A percentile compares a stretch with the other conserved stretches of the same genome.
Conservation (phyloP, 345 rosid species). For the Pistacia vera region DNA sequence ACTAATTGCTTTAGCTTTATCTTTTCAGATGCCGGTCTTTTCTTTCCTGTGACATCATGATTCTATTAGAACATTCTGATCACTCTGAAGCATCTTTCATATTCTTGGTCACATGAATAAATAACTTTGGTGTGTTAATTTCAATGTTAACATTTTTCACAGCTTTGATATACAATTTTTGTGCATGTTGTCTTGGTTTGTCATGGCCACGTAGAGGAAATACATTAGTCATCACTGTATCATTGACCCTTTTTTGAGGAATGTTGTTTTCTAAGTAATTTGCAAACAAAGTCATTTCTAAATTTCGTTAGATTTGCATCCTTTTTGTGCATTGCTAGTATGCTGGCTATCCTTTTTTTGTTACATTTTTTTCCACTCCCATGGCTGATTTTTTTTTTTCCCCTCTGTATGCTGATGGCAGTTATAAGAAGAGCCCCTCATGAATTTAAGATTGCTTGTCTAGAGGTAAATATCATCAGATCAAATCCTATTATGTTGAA, state of each 20-base stretch:
- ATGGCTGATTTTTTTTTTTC: constrained; percentile 16
- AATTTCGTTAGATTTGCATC: background rate
- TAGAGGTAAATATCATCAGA: constrained; percentile 57
- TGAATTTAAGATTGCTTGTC: constrained; percentile 92
- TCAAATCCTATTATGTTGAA: background rate
- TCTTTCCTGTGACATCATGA: background rate
- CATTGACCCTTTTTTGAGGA: background rate
- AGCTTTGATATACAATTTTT: background rate
- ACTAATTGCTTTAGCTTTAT: constrained; percentile 1
- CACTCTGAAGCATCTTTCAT: constrained; percentile 10
- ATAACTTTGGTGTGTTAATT: background rate
- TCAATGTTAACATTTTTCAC: no score
- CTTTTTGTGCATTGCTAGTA: background rate
- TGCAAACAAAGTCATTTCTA: background rate
- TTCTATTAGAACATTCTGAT: background rate
- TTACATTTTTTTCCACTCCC: background rate
- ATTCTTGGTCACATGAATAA: background rate
- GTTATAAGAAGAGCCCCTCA: constrained; percentile 96
- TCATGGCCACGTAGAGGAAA: background rate
- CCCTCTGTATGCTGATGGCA: constrained; percentile 30
- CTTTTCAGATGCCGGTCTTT: background rate
- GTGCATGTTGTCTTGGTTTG: background rate
- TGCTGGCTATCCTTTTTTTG: background rate
- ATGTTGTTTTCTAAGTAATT: background rate
- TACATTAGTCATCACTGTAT: background rate